Evolutionary conservation across 257 asterid genomes (phyloP), one percentile per base, ranked within the genome.

Genomic region (Fraxinus cuspidata): DNA sequence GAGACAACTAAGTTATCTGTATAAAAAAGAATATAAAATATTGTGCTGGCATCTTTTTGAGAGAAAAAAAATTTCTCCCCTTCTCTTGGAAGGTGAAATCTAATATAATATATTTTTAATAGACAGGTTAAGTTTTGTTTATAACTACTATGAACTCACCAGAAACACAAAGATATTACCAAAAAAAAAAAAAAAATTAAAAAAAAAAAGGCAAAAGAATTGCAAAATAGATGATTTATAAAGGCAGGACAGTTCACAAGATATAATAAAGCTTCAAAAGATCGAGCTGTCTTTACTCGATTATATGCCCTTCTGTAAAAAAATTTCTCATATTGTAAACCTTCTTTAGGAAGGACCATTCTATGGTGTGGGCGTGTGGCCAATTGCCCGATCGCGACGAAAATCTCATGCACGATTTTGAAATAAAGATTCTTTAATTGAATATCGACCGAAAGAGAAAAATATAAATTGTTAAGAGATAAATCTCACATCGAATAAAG

Each of bases 311-410:
- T 28, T 27, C 72, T 38, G 40, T 66, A 35, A 38, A 69, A 66
- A 74, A 53, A 51, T 69, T 15, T n/a, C 1, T 27, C 37, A 42
- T n/a, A 53, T 63, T 42, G 21, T 37, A 38, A 63, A 51, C 40
- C 70, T 21, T 38, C 64, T 56, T 16, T 60, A 34, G 53, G 28
- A 5, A 76, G 84, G 84, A 77, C 84, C 80, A 77, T 35, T 76
- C 84, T 83, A 44, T 68, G 51, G 27, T 9, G 34, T 31, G 34
- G 34, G 6, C 35, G 35, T 32, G 9, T 21, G 23, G 58, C 35
- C 15, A 23, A 5, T 38, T 75, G 11, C 56, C 71, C 71, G 1
- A 8, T 9, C 0, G 8, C 12, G 35, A 63, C 2, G 35, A 27
- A 11, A 63, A 25, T 12, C 69, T 63, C 32, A 0, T 0, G 34